Percentiles rank a stretch among this genome's conserved stretches.
These are phyloP conservation scores for Fonsecaea pedrosoi DNA, from an alignment of 2,329 filamentous ascomycete genomes.

Conservation along the genomic window DNA sequence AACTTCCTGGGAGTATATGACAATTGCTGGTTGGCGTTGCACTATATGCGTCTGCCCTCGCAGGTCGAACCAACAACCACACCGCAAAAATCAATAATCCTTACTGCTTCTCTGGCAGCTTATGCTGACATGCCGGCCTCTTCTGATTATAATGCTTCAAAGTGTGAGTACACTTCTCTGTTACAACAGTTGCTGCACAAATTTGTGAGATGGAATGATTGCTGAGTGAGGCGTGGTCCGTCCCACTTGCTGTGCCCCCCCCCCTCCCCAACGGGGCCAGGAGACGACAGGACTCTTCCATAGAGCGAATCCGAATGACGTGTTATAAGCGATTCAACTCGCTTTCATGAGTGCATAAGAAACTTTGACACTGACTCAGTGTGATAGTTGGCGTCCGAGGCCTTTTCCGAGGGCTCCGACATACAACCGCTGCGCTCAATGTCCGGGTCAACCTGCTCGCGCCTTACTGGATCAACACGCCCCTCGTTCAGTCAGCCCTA, in stretches of 20 bases:
- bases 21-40: slow-evolving; percentile 40
- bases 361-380: neutral
- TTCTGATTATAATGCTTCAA: slow-evolving; percentile 20
- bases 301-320: neutral
- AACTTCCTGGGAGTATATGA: slow-evolving; percentile 43
- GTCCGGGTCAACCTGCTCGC: slow-evolving; percentile 20
- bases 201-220: neutral
- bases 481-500: slow-evolving; percentile 6
- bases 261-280: too few relatives aligned
- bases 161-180: slow-evolving; percentile 12
- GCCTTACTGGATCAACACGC: slow-evolving; percentile 21
- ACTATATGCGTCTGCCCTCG: slow-evolving; percentile 40
- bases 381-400: slow-evolving; percentile 31
- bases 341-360: neutral
- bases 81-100: slow-evolving; percentile 3
- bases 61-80: neutral
- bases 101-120: slow-evolving; percentile 12
- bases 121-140: slow-evolving; percentile 20
- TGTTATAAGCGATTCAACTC: neutral
- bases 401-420: slow-evolving; percentile 29
- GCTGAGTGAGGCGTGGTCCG: neutral
- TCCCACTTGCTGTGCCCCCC: too few relatives aligned
- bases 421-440: slow-evolving; percentile 14
- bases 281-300: neutral
- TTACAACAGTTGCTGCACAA: neutral